phyloP scores from a whole-genome alignment of 2,329 filamentous ascomycete genomes.

The Chalara sp. region DNA sequence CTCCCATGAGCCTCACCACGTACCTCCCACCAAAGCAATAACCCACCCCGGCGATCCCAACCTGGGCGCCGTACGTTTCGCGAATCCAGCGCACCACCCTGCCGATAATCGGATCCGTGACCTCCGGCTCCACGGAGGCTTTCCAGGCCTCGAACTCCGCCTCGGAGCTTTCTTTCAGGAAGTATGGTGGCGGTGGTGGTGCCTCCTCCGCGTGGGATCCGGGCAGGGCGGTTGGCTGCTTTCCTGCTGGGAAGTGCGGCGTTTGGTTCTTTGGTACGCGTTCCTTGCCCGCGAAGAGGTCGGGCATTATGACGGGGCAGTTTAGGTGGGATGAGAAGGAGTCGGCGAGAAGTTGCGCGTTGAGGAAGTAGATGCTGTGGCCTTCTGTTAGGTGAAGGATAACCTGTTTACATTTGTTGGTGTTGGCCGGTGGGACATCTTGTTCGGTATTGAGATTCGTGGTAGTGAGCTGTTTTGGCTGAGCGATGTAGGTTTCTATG shows the following conservation, averaged over 20 bases:
- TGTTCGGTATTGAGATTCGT: not conserved
- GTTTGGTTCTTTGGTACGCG: not conserved
- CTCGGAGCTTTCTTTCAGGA: not conserved
- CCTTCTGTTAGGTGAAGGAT: slow-evolving; percentile 9
- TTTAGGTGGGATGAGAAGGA: slow-evolving; percentile 10
- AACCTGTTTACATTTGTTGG: not conserved
- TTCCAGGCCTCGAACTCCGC: slow-evolving; percentile 6
- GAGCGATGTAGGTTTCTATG: slow-evolving; percentile 7
- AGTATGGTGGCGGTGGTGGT: not conserved
- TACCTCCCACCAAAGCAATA: slow-evolving; percentile 73
- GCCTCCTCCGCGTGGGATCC: not conserved
- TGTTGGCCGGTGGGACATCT: not conserved
- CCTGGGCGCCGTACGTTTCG: slow-evolving; percentile 1
- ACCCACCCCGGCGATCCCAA: slow-evolving; percentile 51
- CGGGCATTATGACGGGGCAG: slow-evolving; percentile 11
- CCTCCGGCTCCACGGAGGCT: slow-evolving; percentile 2
- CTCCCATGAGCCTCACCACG: slow-evolving; percentile 53
- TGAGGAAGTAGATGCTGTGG: slow-evolving; percentile 11
- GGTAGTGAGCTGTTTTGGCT: not conserved
- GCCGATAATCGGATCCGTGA: slow-evolving; percentile 4
- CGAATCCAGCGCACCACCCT: slow-evolving; percentile 4
- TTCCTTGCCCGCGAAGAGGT: slow-evolving; percentile 8
- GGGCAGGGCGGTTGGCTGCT: not conserved
- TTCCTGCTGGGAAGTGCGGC: slow-evolving; percentile 1
- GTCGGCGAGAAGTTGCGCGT: slow-evolving; percentile 13